Base-by-base conservation (phyloP, 2,329 filamentous ascomycete species). In the Rutstroemia sp. region DNA sequence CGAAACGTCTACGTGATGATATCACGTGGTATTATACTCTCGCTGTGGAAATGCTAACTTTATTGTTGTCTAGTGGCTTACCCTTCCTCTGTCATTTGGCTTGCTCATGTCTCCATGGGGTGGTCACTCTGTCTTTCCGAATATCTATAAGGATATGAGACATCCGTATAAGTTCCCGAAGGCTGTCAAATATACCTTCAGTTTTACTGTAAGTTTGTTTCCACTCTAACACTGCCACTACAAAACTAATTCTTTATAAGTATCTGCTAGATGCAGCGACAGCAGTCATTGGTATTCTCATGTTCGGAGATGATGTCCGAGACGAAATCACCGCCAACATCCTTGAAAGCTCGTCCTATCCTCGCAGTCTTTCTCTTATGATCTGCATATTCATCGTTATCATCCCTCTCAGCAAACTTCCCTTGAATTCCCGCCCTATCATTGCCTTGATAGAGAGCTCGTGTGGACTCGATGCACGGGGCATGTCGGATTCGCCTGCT, bases 351-450 rank as follows among this genome's bases (percentile, higher is more conserved):
- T 72, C 79, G 5, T 86, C 86, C 54, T 96, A 95, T 69, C 90
- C 92, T 0, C 74, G 80, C 12, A 78, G 76, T 1, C 72, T 95
- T 42, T 90, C 85, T n/a, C 73, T 92, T 48, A 76, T 92, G 63
- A 87, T 96, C 71, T 90, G 90, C 62, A 76, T 89, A 60, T 92
- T 92, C 71, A 88, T 97, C 64, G 87, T 87, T 67, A 91, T 96
- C 68, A 96, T 97, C 61, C 94, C 92, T 0, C 76, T 99, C 52
- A 96, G 92, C 38, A 99, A 99, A 73, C 85, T 96, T n/a, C 91
- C 92, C 0, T 77, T 96, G 38, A 95, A 92, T 69, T 87, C 88
- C 8, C 86, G 92, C 2, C 94, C 92, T 10, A 92, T 97, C 63
- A 82, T 96, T 62, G 86, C 86, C 34, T 96, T 91, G 0, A 72